phyloP scores from a whole-genome alignment of 352 stramenopile species.

The Phytophthora sp. region DNA sequence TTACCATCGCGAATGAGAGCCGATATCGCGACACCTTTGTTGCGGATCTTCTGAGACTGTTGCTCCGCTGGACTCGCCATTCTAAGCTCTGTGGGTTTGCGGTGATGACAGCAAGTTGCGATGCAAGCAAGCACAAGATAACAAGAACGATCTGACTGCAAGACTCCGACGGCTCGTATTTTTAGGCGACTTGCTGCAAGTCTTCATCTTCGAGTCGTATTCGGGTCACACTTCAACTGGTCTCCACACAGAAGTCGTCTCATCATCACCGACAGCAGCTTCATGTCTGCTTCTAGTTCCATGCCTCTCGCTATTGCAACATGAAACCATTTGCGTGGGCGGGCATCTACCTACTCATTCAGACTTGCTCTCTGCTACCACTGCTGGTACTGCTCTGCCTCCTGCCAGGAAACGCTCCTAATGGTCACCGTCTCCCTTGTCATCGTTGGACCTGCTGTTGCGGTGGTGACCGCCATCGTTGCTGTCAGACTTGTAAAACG shows the following conservation, averaged over 20 bases:
- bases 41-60: constrained; percentile 44
- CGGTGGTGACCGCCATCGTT: constrained; percentile 37
- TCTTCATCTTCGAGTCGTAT: constrained; percentile 32
- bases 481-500: constrained; percentile 56
- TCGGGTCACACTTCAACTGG: constrained; percentile 11
- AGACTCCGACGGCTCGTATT: constrained; percentile 32
- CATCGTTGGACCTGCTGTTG: constrained; percentile 41
- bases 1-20: constrained; percentile 62
- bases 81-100: neutral
- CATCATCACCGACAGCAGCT: constrained; percentile 10
- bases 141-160: constrained; percentile 9
- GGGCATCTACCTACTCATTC: constrained; percentile 8
- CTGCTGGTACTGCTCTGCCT: neutral
- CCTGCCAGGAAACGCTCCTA: constrained; percentile 6
- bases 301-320: neutral
- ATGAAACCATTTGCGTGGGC: neutral
- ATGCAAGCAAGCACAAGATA: neutral
- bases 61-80: no score
- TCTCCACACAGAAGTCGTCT: constrained; percentile 14
- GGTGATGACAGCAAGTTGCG: neutral
- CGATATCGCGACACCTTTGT: constrained; percentile 57
- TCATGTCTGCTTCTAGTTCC: neutral
- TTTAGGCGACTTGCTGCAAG: constrained; percentile 32
- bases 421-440: constrained; percentile 29
- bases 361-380: constrained; percentile 6